Conservation (phyloP, 108 stramenopile genomes). For the Cyclotella baltica region DNA sequence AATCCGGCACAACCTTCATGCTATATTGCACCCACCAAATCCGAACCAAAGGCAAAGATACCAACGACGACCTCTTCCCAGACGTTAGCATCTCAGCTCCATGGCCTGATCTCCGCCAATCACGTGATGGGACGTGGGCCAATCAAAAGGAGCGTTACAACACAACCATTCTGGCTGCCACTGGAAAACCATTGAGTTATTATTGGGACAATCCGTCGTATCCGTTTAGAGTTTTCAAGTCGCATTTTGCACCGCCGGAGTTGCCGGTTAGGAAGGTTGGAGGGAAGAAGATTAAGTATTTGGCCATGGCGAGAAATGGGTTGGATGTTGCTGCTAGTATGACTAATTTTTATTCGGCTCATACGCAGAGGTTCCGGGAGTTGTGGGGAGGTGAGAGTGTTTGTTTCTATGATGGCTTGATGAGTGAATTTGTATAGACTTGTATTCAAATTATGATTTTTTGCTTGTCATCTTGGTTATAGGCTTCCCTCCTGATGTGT, state of each 20-base stretch:
- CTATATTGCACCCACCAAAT: conserved; percentile 61
- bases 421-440: too few relatives aligned
- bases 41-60: conserved; percentile 48
- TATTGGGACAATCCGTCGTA: conserved; percentile 55
- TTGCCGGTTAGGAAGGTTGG: conserved; percentile 42
- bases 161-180: conserved; percentile 29
- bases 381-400: conserved; percentile 50
- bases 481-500: conserved; percentile 53
- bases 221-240: conserved; percentile 64
- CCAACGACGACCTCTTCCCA: conserved; percentile 43
- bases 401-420: too few relatives aligned
- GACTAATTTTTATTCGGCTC: conserved; percentile 42
- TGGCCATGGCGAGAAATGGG: conserved; percentile 57
- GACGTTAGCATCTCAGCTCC: conserved; percentile 50
- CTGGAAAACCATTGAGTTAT: conserved; percentile 43
- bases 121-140: conserved; percentile 44
- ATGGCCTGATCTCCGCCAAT: conserved; percentile 50
- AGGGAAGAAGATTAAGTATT: conserved; percentile 53
- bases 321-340: conserved; percentile 50
- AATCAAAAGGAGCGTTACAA: conserved; percentile 53
- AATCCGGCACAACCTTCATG: conserved; percentile 55
- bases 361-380: conserved; percentile 42
- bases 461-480: neutral
- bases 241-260: conserved; percentile 45
- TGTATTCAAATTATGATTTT: neutral